Base-by-base conservation (phyloP, 75 land plant species). In the Sequoiadendron giganteum region DNA sequence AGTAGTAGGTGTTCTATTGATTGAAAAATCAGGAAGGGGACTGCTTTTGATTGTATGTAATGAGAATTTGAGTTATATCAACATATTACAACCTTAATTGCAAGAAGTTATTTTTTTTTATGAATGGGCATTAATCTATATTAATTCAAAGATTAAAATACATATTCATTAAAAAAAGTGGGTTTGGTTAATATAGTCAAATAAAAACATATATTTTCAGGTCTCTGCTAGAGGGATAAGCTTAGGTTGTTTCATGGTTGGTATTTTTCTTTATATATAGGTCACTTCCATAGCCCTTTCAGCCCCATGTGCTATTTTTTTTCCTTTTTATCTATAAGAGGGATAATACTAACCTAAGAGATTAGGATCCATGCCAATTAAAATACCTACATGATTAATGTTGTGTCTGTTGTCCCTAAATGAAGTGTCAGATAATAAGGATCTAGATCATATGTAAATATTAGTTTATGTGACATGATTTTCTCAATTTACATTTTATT, bases 11-110 rank as follows among this genome's bases (percentile, higher is more conserved):
- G 91, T 87, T 39, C 78, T 85, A 40, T 54, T 92, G 85, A 89
- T 91, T 89, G 93, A 89, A 72, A 92, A 84, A 91, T 84, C 88
- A 18, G 93, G 93, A 32, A 88, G 93, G 75, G 89, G 91, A 18
- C 86, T 88, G 36, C 90, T 92, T 30, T 88, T 92, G 48, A 91
- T 91, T 93, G 93, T 92, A 92, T 56, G 86, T 61, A 38, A 16
- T 40, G 39, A 56, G 10, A 88, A 30, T 30, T 40, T 86, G 45
- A 52, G 36, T 81, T 10, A 32, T 6, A 83, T 45, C 13, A 18
- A 87, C 19, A 28, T 85, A 49, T 18, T 16, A 10, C 30, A 14
- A n/a, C 21, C 61, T 49, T 19, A 54, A 49, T 49, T n/a, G 25
- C 11, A 36, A 34, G 85, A 65, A n/a, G n/a, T n/a, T 38, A 36